Evolutionary conservation across 2,329 filamentous ascomycete genomes (phyloP).

Genomic region (Aspergillus ruber): DNA sequence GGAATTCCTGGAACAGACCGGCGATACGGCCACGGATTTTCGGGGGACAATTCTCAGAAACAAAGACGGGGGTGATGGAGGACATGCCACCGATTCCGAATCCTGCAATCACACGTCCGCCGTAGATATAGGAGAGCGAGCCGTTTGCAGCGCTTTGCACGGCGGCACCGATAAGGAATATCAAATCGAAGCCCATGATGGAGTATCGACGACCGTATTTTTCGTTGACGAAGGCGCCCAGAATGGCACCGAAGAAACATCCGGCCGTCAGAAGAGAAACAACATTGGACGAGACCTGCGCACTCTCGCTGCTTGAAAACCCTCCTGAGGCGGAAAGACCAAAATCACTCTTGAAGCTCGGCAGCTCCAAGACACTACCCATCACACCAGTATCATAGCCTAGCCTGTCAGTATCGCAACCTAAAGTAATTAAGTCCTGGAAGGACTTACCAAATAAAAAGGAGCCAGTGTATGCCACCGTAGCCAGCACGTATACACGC

Average conservation of each 20-base stretch:
- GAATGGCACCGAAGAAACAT: conserved; percentile 35
- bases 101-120: conserved; percentile 32
- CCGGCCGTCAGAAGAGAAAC: conserved; percentile 33
- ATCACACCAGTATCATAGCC: conserved; percentile 41
- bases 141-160: conserved; percentile 27
- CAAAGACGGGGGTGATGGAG: conserved; percentile 32
- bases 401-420: conserved; percentile 6
- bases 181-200: conserved; percentile 26
- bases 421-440: not conserved
- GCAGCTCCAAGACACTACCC: conserved; percentile 34
- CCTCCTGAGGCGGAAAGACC: conserved; percentile 28
- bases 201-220: conserved; percentile 29
- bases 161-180: conserved; percentile 31
- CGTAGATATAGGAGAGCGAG: conserved; percentile 28
- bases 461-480: conserved; percentile 39
- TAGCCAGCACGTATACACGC: conserved; percentile 39
- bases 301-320: conserved; percentile 27
- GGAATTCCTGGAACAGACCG: conserved; percentile 32
- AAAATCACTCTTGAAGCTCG: conserved; percentile 37
- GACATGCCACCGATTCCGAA: conserved; percentile 35
- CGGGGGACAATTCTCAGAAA: conserved; percentile 29
- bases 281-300: conserved; percentile 34
- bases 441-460: conserved; percentile 35
- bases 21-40: conserved; percentile 28
- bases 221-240: conserved; percentile 30